Evolutionary conservation across 305 asterid species (phyloP).

Genomic region (Fraxinus baroniana): DNA sequence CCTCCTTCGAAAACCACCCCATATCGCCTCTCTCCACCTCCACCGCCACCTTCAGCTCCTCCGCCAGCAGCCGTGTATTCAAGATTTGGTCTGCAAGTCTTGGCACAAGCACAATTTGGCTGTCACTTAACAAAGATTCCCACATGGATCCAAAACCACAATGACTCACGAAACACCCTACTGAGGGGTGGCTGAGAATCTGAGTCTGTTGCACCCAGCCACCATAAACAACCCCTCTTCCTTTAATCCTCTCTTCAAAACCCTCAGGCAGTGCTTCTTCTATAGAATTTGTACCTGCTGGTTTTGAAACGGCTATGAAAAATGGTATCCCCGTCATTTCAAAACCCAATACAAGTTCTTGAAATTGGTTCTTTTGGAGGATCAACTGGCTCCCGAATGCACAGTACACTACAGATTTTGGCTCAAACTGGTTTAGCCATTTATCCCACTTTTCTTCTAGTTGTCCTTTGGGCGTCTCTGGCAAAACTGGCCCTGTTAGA

Average conservation of each 20-base stretch:
- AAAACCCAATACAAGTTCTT: conserved; percentile 38
- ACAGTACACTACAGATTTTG: conserved; percentile 30
- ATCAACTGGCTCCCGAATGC: conserved; percentile 32
- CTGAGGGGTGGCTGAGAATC: conserved; percentile 60
- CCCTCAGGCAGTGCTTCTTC: conserved; percentile 65
- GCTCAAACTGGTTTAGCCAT: conserved; percentile 38
- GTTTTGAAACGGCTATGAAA: conserved; percentile 49
- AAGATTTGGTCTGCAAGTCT: conserved; percentile 31
- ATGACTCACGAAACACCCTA: conserved; percentile 83
- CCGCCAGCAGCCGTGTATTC: conserved; percentile 33
- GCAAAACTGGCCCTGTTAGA: conserved; percentile 33
- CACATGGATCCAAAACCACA: conserved; percentile 63
- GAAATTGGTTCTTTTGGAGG: conserved; percentile 28
- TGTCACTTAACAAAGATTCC: conserved; percentile 39
- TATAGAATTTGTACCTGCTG: conserved; percentile 47
- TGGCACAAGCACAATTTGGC: conserved; percentile 35
- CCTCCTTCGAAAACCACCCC: conserved; percentile 32
- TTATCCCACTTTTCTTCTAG: conserved; percentile 42
- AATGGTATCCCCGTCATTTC: conserved; percentile 63
- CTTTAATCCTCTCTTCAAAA: conserved; percentile 30
- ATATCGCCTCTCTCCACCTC: conserved; percentile 33
- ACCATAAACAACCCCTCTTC: conserved; percentile 26
- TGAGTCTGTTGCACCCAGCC: conserved; percentile 37
- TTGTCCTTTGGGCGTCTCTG: conserved; percentile 24
- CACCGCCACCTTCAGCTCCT: conserved; percentile 37